phyloP scores from a whole-genome alignment of 164 flowering plant genomes.

The Nelumbo lutea region DNA sequence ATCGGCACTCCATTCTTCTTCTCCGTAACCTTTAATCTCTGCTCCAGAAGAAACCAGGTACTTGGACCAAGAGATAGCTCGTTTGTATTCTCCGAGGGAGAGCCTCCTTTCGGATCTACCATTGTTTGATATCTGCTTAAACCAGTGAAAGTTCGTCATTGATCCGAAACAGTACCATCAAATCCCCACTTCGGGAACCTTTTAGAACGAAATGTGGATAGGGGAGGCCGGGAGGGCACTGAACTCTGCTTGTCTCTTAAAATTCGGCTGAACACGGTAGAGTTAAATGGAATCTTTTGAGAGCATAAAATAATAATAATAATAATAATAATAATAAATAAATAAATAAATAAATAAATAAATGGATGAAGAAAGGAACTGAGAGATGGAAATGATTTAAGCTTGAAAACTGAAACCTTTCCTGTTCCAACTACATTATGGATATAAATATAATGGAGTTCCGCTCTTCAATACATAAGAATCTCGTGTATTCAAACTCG shows the following conservation, averaged over 20 bases:
- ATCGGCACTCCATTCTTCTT: constrained; percentile 80
- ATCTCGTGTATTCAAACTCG: neutral
- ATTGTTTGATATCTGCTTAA: constrained; percentile 38
- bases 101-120: constrained; percentile 38
- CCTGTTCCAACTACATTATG: neutral
- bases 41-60: constrained; percentile 72
- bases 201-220: neutral
- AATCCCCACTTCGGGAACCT: neutral
- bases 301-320: neutral
- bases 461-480: neutral
- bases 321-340: too few relatives aligned
- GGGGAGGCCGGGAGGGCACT: neutral
- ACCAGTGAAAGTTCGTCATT: constrained; percentile 54
- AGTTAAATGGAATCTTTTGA: neutral
- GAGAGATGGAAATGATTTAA: neutral
- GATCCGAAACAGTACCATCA: neutral
- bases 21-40: constrained; percentile 62
- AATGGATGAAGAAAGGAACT: neutral
- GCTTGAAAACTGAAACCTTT: neutral
- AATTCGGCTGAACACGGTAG: neutral
- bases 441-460: neutral
- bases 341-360: too few relatives aligned
- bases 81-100: constrained; percentile 63
- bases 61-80: constrained; percentile 83
- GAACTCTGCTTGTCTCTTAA: neutral